Percentiles rank a stretch among this genome's conserved stretches.
Evolutionary conservation across 371 early-diverging fungal species (phyloP).

Genomic region (Syncephalis fuscata): DNA sequence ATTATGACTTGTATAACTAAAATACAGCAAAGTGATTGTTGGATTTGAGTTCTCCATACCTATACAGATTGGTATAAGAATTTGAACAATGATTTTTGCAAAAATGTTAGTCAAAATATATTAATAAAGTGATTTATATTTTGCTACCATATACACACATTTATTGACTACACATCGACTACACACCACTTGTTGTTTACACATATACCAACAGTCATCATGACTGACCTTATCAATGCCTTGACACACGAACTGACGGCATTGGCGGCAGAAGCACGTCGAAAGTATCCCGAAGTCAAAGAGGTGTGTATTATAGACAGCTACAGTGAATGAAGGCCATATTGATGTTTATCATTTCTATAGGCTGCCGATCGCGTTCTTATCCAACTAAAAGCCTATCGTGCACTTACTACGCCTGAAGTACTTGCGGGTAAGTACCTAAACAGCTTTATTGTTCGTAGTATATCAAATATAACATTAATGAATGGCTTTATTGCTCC

Average conservation of each 20-base stretch:
- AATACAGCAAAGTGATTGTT: too few relatives aligned
- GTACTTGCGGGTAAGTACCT: constrained; percentile 5
- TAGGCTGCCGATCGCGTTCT: constrained; percentile 18
- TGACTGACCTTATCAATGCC: too few relatives aligned
- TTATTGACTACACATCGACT: too few relatives aligned
- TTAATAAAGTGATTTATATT: too few relatives aligned
- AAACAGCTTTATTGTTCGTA: neutral
- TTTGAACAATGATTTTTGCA: too few relatives aligned
- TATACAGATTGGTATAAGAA: too few relatives aligned
- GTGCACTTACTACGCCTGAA: constrained; percentile 13
- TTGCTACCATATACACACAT: too few relatives aligned
- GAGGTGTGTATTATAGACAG: constrained; percentile 42
- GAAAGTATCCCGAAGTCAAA: constrained; percentile 89
- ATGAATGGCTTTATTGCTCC: neutral
- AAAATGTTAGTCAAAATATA: too few relatives aligned
- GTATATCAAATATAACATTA: neutral
- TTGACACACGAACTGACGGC: constrained; percentile 43
- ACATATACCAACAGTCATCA: too few relatives aligned
- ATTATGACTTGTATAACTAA: too few relatives aligned
- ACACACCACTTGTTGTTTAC: too few relatives aligned
- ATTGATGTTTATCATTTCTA: neutral
- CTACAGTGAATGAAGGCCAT: neutral
- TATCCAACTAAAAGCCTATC: constrained; percentile 18
- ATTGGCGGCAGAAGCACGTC: constrained; percentile 77
- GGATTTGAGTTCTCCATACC: too few relatives aligned